A percentile compares a stretch with the other conserved stretches of the same genome.
Conservation (phyloP, 2,329 filamentous ascomycete genomes). For the Alternaria gaisen region DNA sequence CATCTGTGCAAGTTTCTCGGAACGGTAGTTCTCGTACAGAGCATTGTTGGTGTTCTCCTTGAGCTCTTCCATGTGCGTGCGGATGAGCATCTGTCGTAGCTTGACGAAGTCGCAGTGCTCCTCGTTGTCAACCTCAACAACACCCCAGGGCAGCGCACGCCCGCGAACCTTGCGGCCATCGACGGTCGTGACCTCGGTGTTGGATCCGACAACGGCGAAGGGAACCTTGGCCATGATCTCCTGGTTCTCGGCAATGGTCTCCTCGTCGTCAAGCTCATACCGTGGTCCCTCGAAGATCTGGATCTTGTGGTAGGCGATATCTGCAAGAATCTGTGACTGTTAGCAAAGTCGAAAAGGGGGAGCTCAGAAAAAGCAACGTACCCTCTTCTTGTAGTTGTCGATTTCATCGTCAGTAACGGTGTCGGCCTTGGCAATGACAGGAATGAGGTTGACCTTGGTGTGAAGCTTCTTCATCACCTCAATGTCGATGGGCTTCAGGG, state of each 20-base stretch:
- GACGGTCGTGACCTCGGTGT: slow-evolving; percentile 87
- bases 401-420: slow-evolving; percentile 98
- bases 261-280: slow-evolving; percentile 98
- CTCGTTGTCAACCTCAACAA: slow-evolving; percentile 99
- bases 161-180: slow-evolving; percentile 96
- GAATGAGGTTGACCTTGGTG: slow-evolving; percentile 99
- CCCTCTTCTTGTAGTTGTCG: slow-evolving; percentile 90
- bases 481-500: slow-evolving; percentile 96
- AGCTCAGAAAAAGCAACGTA: slow-evolving; percentile 61
- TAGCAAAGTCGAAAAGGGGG: slow-evolving; percentile 10
- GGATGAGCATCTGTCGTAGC: slow-evolving; percentile 99
- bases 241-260: slow-evolving; percentile 99
- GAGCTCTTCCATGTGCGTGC: slow-evolving; percentile 99
- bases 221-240: slow-evolving; percentile 99
- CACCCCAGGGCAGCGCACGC: slow-evolving; percentile 96
- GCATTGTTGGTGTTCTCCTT: slow-evolving; percentile 99
- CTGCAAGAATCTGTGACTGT: slow-evolving; percentile 80
- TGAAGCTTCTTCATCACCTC: slow-evolving; percentile 99
- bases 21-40: slow-evolving; percentile 99
- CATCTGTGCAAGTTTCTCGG: slow-evolving; percentile 98
- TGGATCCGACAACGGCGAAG: slow-evolving; percentile 97
- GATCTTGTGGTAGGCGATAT: slow-evolving; percentile 96
- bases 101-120: slow-evolving; percentile 99
- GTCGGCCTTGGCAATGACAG: slow-evolving; percentile 98
- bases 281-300: slow-evolving; percentile 99